Percentiles rank a stretch among this genome's conserved stretches.
These are phyloP conservation scores for Plasmodium vivax DNA, from an alignment of 169 alveolate genomes.

Conservation along the genomic window DNA sequence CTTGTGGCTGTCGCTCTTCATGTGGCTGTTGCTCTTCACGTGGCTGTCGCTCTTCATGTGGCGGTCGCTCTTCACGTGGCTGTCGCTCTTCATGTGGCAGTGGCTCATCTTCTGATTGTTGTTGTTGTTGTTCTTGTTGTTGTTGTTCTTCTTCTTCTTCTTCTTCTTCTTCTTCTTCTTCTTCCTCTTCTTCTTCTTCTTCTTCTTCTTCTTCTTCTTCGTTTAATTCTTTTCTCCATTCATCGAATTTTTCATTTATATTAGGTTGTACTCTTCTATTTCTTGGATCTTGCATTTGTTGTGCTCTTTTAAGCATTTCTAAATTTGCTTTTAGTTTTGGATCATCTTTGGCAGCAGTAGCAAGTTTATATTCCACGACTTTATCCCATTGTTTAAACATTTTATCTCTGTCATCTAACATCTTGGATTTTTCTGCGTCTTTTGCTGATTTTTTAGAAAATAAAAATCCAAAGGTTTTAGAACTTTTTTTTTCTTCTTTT, in stretches of 20 bases:
- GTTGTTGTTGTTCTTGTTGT: background rate
- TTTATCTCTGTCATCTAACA: background rate
- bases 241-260: background rate
- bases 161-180: no score
- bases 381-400: background rate
- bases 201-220: no score
- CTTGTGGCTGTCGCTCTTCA: no score
- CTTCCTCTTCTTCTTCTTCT: no score
- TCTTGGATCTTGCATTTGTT: background rate
- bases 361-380: background rate
- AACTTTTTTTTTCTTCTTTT: background rate
- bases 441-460: background rate
- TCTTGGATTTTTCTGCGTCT: background rate
- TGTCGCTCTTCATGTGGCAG: no score
- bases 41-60: no score
- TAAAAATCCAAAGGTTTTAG: background rate
- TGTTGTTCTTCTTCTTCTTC: background rate
- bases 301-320: background rate
- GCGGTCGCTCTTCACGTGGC: no score
- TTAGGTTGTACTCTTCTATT: background rate
- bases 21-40: no score
- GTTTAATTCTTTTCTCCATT: background rate
- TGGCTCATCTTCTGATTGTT: background rate
- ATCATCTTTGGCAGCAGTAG: background rate
- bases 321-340: background rate